Base-by-base conservation (phyloP, 192 early-diverging fungal species). In the Coemansia guatemalensis region DNA sequence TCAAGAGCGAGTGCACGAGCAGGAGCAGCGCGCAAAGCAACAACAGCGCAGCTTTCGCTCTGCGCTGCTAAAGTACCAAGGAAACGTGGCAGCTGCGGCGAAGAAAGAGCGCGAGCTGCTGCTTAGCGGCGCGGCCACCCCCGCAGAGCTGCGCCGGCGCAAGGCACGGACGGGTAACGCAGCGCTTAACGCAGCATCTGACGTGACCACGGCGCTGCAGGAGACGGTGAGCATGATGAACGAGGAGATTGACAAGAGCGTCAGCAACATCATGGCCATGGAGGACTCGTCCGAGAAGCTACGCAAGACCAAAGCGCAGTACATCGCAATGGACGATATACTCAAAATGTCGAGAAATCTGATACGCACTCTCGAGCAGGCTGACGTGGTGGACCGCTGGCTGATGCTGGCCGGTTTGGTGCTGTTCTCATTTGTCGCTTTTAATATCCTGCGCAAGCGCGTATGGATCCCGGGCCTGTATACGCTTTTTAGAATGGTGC, bases 191-290 rank as follows among this genome's bases (percentile, higher is more conserved):
- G 79, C 67, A 7, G 74, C 79, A 11, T 60, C 70, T 7, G 79
- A 82, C 25, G 65, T 82, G 23, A 82, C 79, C 0, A 65, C 73
- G 21, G 74, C 79, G 26, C 27, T 82, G 48, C 73, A 72, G 32
- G 69, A 82, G 51, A 82, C 79, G 0, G 79, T 82, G n/a, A 62
- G 71, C 23, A 73, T 82, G 73, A 82, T 82, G 79, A 64, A 69
- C 25, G 64, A 64, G 18, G 79, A 82, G 64, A 76, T 82, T 22
- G 74, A 82, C 49, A 82, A 82, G 64, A 82, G 79, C 47, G 73
- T 54, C 3, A 64, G 60, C 32, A 82, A 82, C 60, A 63, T 69
- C 23, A 49, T 32, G 4, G 67, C 72, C 3, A 49, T 82, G 59
- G 53, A 66, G 21, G 79, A 75, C n/a, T 82, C 79, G 20, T 62